These are phyloP conservation scores for Litsea cubeba DNA, from an alignment of 164 flowering plant genomes.

Conservation along the genomic window DNA sequence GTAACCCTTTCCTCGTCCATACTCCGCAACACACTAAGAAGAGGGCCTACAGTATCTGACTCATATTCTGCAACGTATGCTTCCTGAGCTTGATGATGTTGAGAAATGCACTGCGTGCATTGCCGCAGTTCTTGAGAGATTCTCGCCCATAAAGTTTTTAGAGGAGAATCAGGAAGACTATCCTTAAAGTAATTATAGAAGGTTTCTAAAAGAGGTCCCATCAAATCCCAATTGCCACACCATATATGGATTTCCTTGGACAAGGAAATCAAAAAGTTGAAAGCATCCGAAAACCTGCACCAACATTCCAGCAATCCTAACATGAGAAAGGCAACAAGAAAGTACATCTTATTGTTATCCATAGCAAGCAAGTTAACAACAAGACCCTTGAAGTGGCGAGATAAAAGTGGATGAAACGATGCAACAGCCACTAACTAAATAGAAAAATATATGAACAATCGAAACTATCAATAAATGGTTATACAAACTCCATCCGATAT, in stretches of 20 bases:
- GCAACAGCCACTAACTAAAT: background rate
- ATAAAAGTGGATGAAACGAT: too few relatives aligned
- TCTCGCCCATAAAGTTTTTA: constrained; percentile 66
- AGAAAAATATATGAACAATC: too few relatives aligned
- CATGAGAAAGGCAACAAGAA: background rate
- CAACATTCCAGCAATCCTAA: constrained; percentile 4
- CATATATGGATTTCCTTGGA: constrained; percentile 67
- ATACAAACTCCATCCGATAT: too few relatives aligned
- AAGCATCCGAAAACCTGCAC: constrained; percentile 83
- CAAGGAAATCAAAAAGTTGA: constrained; percentile 49
- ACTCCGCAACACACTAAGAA: constrained; percentile 54
- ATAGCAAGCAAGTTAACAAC: background rate
- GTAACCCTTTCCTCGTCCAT: constrained; percentile 89
- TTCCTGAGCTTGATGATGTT: constrained; percentile 86
- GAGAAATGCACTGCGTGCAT: constrained; percentile 80
- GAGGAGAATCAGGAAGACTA: constrained; percentile 58
- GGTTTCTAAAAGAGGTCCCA: constrained; percentile 88
- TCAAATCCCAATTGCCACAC: constrained; percentile 79
- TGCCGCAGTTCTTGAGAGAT: constrained; percentile 62
- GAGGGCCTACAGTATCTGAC: constrained; percentile 49
- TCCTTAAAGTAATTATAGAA: constrained; percentile 70
- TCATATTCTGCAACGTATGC: constrained; percentile 67
- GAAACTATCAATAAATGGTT: background rate
- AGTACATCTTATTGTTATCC: background rate
- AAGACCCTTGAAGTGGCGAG: background rate